Base-by-base conservation (phyloP, 495 filamentous ascomycete genomes). In the Lophium mytilinum region DNA sequence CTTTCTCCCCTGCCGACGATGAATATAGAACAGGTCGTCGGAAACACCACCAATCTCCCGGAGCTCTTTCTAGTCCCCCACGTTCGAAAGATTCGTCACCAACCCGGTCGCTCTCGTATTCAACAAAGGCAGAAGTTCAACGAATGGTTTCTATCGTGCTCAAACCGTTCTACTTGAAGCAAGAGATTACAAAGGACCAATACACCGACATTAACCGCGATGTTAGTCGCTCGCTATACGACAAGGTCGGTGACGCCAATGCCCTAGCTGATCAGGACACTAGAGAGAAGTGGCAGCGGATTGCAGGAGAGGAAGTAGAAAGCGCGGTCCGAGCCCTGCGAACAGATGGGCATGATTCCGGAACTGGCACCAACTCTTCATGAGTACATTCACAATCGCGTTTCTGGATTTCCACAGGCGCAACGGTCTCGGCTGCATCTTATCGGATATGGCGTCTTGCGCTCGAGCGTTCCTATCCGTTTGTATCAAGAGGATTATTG, bases 151-250 rank as follows among this genome's bases (percentile, higher is more conserved):
- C 84, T 30, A 72, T 76, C 18, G 87, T 84, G 0, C 75, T 96
- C 18, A 86, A 86, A 52, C 88, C 90, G 18, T 80, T 87, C 60
- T 94, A 86, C 58, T 80, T 81, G 11, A 75, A 74, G 33, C 82
- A 82, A 53, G 74, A 81, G 43, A 73, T 96, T 9, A 84, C 83
- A 35, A 84, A 88, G 62, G 85, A 94, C 40, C 85, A 95, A 68
- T 96, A 88, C 72, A 90, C 85, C 5, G 80, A 84, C 45, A 90
- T 95, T 72, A 95, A 95, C 68, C 82, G 89, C 45, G 84, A 81
- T 37, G 81, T 95, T 24, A 93, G 87, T 12, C 81, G 87, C 15
- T 84, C 81, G 71, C 72, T 96, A n/a, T 96, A 96, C 67, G 87
- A 94, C 39, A 81, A 82, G 37, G 82, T 91, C 12, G 81, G 79